Evolutionary conservation across 257 asterid genomes (phyloP).

Genomic region (Craterostigma plantagineum): DNA sequence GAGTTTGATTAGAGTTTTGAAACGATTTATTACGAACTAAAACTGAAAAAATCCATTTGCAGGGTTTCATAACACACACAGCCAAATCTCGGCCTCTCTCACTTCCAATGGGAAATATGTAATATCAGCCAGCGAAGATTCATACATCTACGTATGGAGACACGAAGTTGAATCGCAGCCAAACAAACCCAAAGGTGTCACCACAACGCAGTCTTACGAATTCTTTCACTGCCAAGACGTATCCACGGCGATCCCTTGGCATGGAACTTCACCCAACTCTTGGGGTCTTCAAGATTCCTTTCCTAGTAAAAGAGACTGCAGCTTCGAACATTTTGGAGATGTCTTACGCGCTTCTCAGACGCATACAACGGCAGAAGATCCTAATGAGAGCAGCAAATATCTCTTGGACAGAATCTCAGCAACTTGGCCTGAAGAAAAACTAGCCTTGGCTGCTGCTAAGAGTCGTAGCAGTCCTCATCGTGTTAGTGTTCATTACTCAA

Average conservation of each 20-base stretch:
- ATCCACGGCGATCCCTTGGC: constrained; percentile 92
- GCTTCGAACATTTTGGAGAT: constrained; percentile 25
- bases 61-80: constrained; percentile 80
- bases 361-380: constrained; percentile 44
- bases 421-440: constrained; percentile 94
- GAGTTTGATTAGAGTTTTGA: no score
- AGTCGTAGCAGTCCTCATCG: constrained; percentile 40
- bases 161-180: constrained; percentile 77
- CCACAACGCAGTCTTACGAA: constrained; percentile 57
- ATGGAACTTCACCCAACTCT: constrained; percentile 14
- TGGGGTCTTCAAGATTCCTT: constrained; percentile 14
- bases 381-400: constrained; percentile 19
- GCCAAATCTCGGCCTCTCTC: constrained; percentile 88
- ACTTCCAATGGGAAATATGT: constrained; percentile 71
- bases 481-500: constrained; percentile 45
- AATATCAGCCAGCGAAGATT: constrained; percentile 89
- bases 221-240: constrained; percentile 88
- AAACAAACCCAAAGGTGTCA: constrained; percentile 50
- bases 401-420: constrained; percentile 64
- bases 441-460: constrained; percentile 33
- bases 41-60: constrained; percentile 3
- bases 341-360: constrained; percentile 23
- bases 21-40: no score
- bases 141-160: constrained; percentile 78
- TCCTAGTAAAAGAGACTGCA: constrained; percentile 19